phyloP scores from a whole-genome alignment of 78 protist species.

The Trichosphaerium sp. region DNA sequence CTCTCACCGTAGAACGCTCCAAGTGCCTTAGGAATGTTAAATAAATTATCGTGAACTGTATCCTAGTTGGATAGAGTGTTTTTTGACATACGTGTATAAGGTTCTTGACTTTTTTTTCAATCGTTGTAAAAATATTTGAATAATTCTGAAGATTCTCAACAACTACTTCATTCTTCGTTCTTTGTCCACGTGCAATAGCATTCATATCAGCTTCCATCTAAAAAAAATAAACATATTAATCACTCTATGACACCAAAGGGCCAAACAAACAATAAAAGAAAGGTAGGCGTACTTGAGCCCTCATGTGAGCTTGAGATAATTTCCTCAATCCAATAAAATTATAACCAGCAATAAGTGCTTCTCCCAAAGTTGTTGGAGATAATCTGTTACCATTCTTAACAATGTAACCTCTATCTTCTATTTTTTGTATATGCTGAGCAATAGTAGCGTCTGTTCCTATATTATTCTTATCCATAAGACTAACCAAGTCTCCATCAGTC shows the following conservation, averaged over 20 bases:
- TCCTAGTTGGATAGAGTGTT: no score
- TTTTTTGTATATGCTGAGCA: slow-evolving; percentile 86
- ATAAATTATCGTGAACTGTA: no score
- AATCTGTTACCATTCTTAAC: slow-evolving; percentile 22
- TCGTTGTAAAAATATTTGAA: slow-evolving; percentile 15
- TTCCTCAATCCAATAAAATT: slow-evolving; percentile 75
- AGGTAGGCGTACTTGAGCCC: neutral
- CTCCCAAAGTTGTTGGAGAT: slow-evolving; percentile 76
- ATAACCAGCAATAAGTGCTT: slow-evolving; percentile 76
- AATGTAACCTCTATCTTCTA: slow-evolving; percentile 76
- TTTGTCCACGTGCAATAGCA: slow-evolving; percentile 17
- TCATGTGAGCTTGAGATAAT: slow-evolving; percentile 42
- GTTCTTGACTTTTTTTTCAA: no score
- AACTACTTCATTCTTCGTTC: slow-evolving; percentile 28
- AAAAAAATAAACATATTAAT: neutral
- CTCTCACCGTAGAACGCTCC: no score
- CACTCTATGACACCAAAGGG: neutral
- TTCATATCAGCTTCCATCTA: slow-evolving; percentile 37
- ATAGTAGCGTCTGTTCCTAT: slow-evolving; percentile 99
- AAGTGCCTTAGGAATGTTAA: no score
- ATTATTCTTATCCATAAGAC: slow-evolving; percentile 86
- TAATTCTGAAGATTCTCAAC: neutral
- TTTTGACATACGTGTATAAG: no score
- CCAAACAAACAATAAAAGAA: neutral
- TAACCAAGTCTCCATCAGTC: slow-evolving; percentile 89